phyloP scores from a whole-genome alignment of 352 stramenopile genomes.

The Globisporangium paroecandrum region DNA sequence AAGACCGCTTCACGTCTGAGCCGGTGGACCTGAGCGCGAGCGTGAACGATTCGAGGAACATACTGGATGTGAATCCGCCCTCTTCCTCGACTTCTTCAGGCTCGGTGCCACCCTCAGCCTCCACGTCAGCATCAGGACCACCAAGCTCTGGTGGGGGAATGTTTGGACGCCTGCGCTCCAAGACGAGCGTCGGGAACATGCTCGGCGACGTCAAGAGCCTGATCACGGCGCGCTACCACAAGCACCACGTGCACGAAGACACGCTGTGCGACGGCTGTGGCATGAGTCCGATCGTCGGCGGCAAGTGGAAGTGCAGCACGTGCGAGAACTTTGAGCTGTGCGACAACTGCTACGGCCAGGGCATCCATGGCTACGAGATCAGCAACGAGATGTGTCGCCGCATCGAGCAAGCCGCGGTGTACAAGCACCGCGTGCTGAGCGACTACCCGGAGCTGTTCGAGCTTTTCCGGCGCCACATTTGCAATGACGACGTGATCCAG shows the following conservation, averaged over 20 bases:
- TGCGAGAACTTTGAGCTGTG: constrained; percentile 74
- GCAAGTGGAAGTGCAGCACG: constrained; percentile 72
- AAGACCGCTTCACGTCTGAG: constrained; percentile 55
- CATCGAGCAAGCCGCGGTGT: constrained; percentile 51
- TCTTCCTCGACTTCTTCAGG: neutral
- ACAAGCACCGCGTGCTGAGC: constrained; percentile 46
- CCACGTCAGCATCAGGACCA: neutral
- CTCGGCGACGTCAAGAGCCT: constrained; percentile 60
- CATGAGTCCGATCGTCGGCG: constrained; percentile 69
- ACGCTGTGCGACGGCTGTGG: constrained; percentile 78
- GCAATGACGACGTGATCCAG: constrained; percentile 62
- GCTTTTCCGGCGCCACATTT: constrained; percentile 65
- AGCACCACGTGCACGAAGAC: constrained; percentile 73
- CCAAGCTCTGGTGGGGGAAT: constrained; percentile 29
- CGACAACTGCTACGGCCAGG: constrained; percentile 58
- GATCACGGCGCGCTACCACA: constrained; percentile 45
- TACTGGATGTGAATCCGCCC: constrained; percentile 29
- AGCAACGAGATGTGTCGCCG: constrained; percentile 67
- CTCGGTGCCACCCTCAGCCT: neutral
- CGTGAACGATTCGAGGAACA: constrained; percentile 54
- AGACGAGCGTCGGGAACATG: constrained; percentile 43
- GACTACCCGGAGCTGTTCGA: constrained; percentile 71
- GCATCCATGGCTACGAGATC: constrained; percentile 69
- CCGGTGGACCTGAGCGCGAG: constrained; percentile 58
- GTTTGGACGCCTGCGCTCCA: constrained; percentile 45